These are phyloP conservation scores for Carex scoparia DNA, from an alignment of 176 grass and related monocot species.

Conservation along the genomic window DNA sequence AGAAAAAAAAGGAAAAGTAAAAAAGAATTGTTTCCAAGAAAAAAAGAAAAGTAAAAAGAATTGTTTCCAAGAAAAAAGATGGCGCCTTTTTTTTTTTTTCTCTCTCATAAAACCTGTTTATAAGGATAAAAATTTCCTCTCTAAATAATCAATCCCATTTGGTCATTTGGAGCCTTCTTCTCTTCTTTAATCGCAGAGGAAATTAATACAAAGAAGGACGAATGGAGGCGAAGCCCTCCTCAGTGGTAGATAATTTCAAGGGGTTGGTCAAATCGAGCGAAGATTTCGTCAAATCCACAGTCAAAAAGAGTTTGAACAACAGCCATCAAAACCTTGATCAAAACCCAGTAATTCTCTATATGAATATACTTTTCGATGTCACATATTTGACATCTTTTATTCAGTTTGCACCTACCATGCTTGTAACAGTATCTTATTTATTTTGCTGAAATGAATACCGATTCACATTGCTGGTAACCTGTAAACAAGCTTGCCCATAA, in stretches of 20 bases:
- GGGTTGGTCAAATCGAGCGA: slow-evolving; percentile 5
- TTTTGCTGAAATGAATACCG: too few relatives aligned
- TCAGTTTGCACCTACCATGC: too few relatives aligned
- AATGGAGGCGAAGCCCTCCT: not conserved
- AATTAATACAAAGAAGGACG: not conserved
- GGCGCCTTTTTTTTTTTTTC: not conserved
- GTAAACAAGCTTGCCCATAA: not conserved
- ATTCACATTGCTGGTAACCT: too few relatives aligned
- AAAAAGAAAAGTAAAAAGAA: not conserved
- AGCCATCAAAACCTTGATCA: not conserved
- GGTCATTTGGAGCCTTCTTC: not conserved
- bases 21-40: too few relatives aligned
- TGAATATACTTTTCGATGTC: not conserved
- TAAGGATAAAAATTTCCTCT: not conserved
- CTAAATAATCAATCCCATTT: not conserved
- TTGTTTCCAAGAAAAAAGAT: slow-evolving; percentile 8
- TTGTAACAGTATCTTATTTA: too few relatives aligned
- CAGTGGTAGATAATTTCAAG: slow-evolving; percentile 21
- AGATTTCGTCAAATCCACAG: slow-evolving; percentile 1
- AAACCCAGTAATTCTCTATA: slow-evolving; percentile 14
- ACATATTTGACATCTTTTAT: not conserved
- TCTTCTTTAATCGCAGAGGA: not conserved
- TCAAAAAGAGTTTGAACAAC: slow-evolving; percentile 14
- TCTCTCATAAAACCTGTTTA: not conserved
- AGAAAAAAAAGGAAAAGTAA: not conserved